Base-by-base conservation (phyloP, 345 rosid genomes). In the Gossypium rotundifolium region DNA sequence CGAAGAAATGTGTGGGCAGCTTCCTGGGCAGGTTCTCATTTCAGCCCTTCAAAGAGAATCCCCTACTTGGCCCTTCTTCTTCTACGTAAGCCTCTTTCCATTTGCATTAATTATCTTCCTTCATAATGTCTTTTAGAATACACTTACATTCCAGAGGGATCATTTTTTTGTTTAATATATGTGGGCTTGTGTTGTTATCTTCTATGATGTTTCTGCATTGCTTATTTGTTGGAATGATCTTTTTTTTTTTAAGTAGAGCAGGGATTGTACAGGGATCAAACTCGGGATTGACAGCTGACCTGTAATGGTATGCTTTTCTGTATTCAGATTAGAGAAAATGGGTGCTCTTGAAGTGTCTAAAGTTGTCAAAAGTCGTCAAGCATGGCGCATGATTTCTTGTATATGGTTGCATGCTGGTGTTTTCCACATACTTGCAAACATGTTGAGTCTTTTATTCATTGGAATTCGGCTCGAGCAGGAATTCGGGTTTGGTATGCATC, bases 351-450 rank as follows among this genome's bases (percentile, higher is more conserved):
- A 84, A 71, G 84, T 87, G 65, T 2, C 75, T 49, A 87, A 80
- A 71, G 85, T 88, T 65, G 92, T 87, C 51, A 80, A 82, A 20
- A 38, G 68, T 65, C 89, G 82, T 74, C 92, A 96, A 70, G 85
- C 82, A 44, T 96, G 99, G 99, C 91, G 98, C 53, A 78, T 96
- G 51, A 45, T 96, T 57, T 81, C 90, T 68, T 96, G 97, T 81
- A 84, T 96, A 77, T 93, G 99, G 99, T 79, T 96, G 82, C 99
- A 93, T n/a, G 98, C 92, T 0, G 99, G 99, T 11, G 88, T 96
- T 78, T 86, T 96, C 74, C 99, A 96, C 76, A 57, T 96, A 20
- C 90, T 93, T 74, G 90, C 97, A 68, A 96, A 96, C 78, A 93
- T 96, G 98, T 73, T 93, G 81, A 91, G 99, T 75, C 91, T 96